phyloP scores from a whole-genome alignment of 202 grass and related monocot species.

The Setaria italica region DNA sequence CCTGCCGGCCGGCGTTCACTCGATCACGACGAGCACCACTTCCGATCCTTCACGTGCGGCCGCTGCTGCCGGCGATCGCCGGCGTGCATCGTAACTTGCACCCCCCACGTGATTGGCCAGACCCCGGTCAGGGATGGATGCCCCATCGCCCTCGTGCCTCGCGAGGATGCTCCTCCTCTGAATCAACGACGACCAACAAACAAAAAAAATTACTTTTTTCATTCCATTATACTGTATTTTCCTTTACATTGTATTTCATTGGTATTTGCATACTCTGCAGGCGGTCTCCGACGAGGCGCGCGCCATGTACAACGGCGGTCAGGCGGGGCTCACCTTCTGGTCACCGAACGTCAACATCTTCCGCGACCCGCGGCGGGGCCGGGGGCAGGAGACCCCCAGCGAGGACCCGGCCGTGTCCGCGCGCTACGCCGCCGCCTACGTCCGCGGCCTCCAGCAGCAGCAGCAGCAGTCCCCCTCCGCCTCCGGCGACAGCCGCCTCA shows the following conservation, averaged over 20 bases:
- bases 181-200: too few relatives aligned
- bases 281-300: conserved; percentile 81
- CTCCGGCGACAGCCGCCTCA: conserved; percentile 42
- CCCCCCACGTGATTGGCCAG: conserved; percentile 28
- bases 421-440: conserved; percentile 69
- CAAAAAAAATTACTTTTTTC: too few relatives aligned
- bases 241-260: not conserved
- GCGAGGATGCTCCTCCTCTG: not conserved
- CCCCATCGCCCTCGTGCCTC: not conserved
- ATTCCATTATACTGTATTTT: too few relatives aligned
- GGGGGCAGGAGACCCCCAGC: conserved; percentile 84
- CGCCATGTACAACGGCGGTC: conserved; percentile 81
- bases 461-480: not conserved
- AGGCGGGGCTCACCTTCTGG: conserved; percentile 80
- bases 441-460: conserved; percentile 78
- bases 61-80: too few relatives aligned
- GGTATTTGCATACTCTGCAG: conserved; percentile 18
- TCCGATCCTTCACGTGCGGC: not conserved
- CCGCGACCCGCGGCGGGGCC: conserved; percentile 86
- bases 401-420: conserved; percentile 74
- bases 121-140: not conserved
- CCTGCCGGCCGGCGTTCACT: too few relatives aligned
- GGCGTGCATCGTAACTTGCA: too few relatives aligned
- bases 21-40: not conserved
- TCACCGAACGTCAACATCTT: conserved; percentile 95